These are phyloP conservation scores for Tylopilus intermedius DNA, from an alignment of 768 basidiomycete species.

Conservation along the genomic window DNA sequence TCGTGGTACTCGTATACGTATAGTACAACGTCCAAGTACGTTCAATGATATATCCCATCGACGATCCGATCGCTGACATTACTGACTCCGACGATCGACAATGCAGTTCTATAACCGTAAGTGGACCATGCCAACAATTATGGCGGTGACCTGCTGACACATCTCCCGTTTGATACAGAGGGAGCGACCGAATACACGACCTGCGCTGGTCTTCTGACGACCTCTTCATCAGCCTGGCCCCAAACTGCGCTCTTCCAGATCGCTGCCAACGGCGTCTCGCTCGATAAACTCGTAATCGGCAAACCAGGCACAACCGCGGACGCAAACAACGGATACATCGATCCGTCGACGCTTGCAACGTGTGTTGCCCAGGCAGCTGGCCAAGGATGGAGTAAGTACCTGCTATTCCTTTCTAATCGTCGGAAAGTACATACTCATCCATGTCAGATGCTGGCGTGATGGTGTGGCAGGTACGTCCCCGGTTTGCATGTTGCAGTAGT, in stretches of 20 bases:
- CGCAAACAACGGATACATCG: conserved; percentile 54
- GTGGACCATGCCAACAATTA: neutral
- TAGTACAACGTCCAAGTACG: conserved; percentile 39
- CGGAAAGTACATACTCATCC: neutral
- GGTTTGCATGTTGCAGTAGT: neutral
- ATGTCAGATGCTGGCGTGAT: conserved; percentile 36
- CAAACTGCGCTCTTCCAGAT: conserved; percentile 54
- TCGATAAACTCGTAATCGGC: conserved; percentile 52
- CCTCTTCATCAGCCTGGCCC: conserved; percentile 60
- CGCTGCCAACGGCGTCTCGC: conserved; percentile 40
- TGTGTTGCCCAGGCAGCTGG: conserved; percentile 58
- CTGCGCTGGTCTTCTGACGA: conserved; percentile 52
- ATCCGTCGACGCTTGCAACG: conserved; percentile 46
- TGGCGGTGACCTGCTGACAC: neutral
- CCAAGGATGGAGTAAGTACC: conserved; percentile 62
- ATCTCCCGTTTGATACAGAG: conserved; percentile 35
- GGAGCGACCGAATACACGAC: conserved; percentile 60
- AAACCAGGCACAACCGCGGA: conserved; percentile 43
- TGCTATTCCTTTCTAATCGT: neutral
- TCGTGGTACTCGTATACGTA: neutral
- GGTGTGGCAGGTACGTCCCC: conserved; percentile 37
- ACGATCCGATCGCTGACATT: conserved; percentile 2
- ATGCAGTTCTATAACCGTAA: conserved; percentile 29
- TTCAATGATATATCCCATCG: neutral
- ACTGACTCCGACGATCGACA: conserved; percentile 1